Evolutionary conservation across 116 monocot species (phyloP).

Genomic region (Phalaenopsis hybrid): DNA sequence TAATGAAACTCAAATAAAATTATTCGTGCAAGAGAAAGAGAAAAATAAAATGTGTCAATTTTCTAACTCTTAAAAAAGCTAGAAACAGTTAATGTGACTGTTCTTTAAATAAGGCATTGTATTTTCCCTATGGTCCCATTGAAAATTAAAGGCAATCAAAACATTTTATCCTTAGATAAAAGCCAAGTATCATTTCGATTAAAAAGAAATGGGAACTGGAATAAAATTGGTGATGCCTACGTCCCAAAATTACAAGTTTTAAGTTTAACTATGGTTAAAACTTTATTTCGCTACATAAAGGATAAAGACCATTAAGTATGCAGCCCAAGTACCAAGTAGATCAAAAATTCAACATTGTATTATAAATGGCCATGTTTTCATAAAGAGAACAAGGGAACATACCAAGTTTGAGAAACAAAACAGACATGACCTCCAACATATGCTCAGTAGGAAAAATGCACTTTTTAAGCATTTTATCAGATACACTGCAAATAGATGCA

Average conservation of each 20-base stretch:
- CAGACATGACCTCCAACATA: constrained; percentile 48
- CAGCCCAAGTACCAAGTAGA: background rate
- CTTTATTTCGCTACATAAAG: background rate
- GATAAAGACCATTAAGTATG: background rate
- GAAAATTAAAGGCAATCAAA: background rate
- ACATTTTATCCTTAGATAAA: background rate
- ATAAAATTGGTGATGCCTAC: background rate
- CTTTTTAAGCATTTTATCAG: constrained; percentile 34
- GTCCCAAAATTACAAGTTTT: background rate
- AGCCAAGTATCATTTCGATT: background rate
- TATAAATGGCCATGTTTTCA: background rate
- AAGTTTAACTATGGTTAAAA: background rate
- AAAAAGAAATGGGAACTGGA: background rate
- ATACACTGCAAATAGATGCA: constrained; percentile 42
- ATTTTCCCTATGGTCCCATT: background rate
- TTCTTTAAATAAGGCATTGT: background rate
- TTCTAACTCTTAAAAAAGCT: too few relatives aligned
- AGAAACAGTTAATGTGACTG: background rate
- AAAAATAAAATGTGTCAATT: too few relatives aligned
- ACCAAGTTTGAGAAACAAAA: constrained; percentile 83
- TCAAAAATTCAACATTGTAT: background rate
- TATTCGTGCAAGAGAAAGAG: too few relatives aligned
- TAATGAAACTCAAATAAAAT: too few relatives aligned
- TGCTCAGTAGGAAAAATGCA: constrained; percentile 40
- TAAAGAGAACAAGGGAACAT: constrained; percentile 15